These are phyloP conservation scores for Penicillium coprophilum DNA, from an alignment of 495 filamentous ascomycete genomes.

Conservation along the genomic window DNA sequence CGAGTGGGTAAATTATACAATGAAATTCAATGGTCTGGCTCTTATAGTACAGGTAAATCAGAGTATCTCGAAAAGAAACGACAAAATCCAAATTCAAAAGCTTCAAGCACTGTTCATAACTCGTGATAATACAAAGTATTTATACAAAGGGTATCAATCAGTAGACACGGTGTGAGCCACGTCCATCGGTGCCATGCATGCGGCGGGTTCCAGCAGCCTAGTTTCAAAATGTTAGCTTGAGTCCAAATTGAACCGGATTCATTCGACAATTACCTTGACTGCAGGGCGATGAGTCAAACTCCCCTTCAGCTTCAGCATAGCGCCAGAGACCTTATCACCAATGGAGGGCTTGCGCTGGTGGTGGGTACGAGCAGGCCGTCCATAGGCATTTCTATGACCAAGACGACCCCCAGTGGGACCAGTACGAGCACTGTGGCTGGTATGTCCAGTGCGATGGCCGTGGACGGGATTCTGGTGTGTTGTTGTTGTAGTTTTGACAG, in stretches of 20 bases:
- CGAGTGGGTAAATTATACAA: background rate
- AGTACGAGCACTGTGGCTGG: background rate
- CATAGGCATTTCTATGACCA: slow-evolving; percentile 9
- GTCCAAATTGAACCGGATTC: background rate
- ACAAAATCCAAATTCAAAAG: background rate
- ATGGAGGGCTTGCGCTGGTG: slow-evolving; percentile 57
- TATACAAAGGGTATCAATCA: slow-evolving; percentile 10
- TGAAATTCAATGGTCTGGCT: background rate
- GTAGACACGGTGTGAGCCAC: slow-evolving; percentile 40
- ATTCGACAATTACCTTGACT: slow-evolving; percentile 51
- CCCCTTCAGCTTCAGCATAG: slow-evolving; percentile 65
- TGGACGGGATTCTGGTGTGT: slow-evolving; percentile 12
- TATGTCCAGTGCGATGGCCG: slow-evolving; percentile 1
- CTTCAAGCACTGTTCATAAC: background rate
- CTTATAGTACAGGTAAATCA: background rate
- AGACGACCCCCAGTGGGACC: slow-evolving; percentile 5
- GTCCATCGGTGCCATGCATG: slow-evolving; percentile 72
- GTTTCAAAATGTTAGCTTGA: slow-evolving; percentile 9
- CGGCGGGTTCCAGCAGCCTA: slow-evolving; percentile 69
- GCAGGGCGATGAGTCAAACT: slow-evolving; percentile 60
- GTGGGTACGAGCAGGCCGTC: slow-evolving; percentile 43
- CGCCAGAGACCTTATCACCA: slow-evolving; percentile 69
- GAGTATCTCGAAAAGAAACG: background rate
- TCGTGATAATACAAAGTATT: background rate
- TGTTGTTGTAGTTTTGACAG: slow-evolving; percentile 33